Evolutionary conservation across 805 yeast species (phyloP).

Genomic region (Metschnikowia lachancei): DNA sequence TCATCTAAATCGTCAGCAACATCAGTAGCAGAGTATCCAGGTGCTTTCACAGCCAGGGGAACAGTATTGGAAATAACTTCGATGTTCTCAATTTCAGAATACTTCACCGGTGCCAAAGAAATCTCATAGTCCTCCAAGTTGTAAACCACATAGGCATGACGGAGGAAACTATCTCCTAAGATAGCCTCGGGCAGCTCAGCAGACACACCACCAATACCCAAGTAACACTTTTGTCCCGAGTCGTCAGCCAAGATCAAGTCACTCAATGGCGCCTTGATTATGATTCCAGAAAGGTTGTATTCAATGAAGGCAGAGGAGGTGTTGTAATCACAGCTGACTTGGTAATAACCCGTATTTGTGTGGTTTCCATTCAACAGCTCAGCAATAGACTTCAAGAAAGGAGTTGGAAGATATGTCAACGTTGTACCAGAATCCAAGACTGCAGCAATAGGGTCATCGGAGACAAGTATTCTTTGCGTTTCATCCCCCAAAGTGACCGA

Average conservation of each 20-base stretch:
- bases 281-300: slow-evolving; percentile 57
- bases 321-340: slow-evolving; percentile 7
- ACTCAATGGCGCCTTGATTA: slow-evolving; percentile 46
- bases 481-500: slow-evolving; percentile 8
- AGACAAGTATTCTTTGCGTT: slow-evolving; percentile 1
- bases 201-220: slow-evolving; percentile 21
- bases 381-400: slow-evolving; percentile 21
- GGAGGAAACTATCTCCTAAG: slow-evolving; percentile 39
- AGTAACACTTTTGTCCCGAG: slow-evolving; percentile 20
- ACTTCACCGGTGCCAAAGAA: slow-evolving; percentile 21
- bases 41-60: slow-evolving; percentile 50
- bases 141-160: slow-evolving; percentile 63
- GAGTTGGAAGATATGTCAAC: slow-evolving; percentile 45
- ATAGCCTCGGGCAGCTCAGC: slow-evolving; percentile 39
- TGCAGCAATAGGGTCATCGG: slow-evolving; percentile 5
- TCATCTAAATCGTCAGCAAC: not conserved
- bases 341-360: slow-evolving; percentile 1
- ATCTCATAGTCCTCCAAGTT: slow-evolving; percentile 35
- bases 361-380: not conserved
- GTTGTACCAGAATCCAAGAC: slow-evolving; percentile 54
- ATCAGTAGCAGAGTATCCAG: slow-evolving; percentile 33
- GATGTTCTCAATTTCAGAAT: slow-evolving; percentile 34
- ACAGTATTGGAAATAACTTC: slow-evolving; percentile 44
- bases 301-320: not conserved
- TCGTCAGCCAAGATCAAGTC: slow-evolving; percentile 23